These are phyloP conservation scores for Coniosporium tulheliwenetii DNA, from an alignment of 2,329 filamentous ascomycete genomes.

Conservation along the genomic window DNA sequence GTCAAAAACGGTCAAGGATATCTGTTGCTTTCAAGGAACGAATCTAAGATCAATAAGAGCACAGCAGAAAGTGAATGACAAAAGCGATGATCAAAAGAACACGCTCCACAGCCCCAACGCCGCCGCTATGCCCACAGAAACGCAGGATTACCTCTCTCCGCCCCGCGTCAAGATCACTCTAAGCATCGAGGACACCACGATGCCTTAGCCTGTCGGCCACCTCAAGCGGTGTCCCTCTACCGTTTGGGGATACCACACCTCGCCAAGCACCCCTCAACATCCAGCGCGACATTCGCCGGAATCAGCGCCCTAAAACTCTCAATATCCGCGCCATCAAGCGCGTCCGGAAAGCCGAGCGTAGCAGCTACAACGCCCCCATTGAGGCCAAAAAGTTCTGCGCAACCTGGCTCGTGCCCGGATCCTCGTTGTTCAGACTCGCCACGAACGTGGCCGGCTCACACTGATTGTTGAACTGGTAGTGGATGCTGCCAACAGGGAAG, in stretches of 20 bases:
- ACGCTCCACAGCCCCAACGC: too few relatives aligned
- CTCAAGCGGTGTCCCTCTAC: slow-evolving; percentile 3
- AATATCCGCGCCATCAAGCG: slow-evolving; percentile 18
- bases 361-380: slow-evolving; percentile 15
- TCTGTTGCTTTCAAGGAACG: too few relatives aligned
- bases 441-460: slow-evolving; percentile 29
- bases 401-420: slow-evolving; percentile 25
- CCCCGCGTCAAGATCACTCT: too few relatives aligned
- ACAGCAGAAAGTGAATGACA: too few relatives aligned
- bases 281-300: slow-evolving; percentile 34
- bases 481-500: slow-evolving; percentile 29
- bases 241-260: slow-evolving; percentile 29
- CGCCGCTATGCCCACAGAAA: too few relatives aligned
- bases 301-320: slow-evolving; percentile 18
- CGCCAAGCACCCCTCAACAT: slow-evolving; percentile 37
- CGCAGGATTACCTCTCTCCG: too few relatives aligned
- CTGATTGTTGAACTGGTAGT: slow-evolving; percentile 32
- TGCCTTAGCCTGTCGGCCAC: too few relatives aligned
- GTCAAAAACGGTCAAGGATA: too few relatives aligned
- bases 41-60: too few relatives aligned
- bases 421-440: slow-evolving; percentile 26
- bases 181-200: too few relatives aligned
- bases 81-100: too few relatives aligned
- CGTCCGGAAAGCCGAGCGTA: slow-evolving; percentile 18
- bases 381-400: slow-evolving; percentile 27